Evolutionary conservation across 164 flowering plant genomes (phyloP).

Genomic region (Vitis cinerea): DNA sequence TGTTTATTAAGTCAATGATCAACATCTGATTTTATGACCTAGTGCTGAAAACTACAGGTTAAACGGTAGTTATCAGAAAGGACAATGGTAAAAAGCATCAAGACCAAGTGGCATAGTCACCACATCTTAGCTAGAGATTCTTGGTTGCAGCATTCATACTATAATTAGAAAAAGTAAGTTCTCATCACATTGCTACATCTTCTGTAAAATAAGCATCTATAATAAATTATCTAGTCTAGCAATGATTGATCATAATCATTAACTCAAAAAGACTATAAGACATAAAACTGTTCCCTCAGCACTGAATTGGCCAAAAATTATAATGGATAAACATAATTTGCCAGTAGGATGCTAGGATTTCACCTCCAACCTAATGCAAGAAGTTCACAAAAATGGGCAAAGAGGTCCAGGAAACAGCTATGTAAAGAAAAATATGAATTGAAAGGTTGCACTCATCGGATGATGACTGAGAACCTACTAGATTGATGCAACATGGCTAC

Average conservation of each 20-base stretch:
- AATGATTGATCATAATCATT: background rate
- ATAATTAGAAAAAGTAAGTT: too few relatives aligned
- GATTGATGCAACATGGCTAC: background rate
- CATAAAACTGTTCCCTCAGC: background rate
- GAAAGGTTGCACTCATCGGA: background rate
- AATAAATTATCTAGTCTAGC: too few relatives aligned
- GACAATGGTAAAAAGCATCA: too few relatives aligned
- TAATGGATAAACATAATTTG: background rate
- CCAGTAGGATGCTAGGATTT: background rate
- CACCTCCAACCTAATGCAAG: background rate
- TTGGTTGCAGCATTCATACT: too few relatives aligned
- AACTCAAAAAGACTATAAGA: background rate
- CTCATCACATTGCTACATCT: too few relatives aligned
- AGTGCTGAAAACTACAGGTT: too few relatives aligned
- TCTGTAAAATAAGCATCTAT: too few relatives aligned
- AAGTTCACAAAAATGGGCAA: background rate
- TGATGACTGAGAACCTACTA: background rate
- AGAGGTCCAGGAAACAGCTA: background rate
- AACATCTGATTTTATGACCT: too few relatives aligned
- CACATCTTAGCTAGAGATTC: too few relatives aligned
- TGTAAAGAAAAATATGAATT: background rate
- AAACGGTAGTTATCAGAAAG: too few relatives aligned
- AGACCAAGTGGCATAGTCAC: too few relatives aligned
- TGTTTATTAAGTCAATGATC: too few relatives aligned
- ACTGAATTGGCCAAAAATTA: background rate